Evolutionary conservation across 164 flowering plant genomes (phyloP).

Genomic region (Tetrastigma voinierianum): DNA sequence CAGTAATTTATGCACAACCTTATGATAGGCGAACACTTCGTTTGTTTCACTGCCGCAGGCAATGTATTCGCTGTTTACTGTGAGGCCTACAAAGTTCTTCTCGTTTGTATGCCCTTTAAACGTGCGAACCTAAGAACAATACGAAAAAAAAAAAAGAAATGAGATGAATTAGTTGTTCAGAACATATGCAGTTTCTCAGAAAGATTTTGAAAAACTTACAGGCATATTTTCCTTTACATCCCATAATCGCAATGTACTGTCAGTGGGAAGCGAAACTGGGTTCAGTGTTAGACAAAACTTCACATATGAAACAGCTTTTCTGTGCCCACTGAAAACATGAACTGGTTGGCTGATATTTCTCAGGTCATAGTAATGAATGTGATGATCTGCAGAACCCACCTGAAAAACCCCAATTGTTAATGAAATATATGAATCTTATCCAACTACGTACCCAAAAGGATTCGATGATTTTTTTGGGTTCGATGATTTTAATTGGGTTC

Average conservation of each 20-base stretch:
- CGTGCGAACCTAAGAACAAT: conserved; percentile 53
- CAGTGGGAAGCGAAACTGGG: conserved; percentile 96
- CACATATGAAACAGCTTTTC: conserved; percentile 89
- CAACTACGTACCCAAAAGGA: too few relatives aligned
- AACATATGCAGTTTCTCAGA: too few relatives aligned
- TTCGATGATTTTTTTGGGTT: background rate
- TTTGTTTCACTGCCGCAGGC: conserved; percentile 96
- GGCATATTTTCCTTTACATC: conserved; percentile 72
- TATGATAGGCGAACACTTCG: conserved; percentile 85
- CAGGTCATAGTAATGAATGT: conserved; percentile 83
- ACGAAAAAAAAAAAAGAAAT: background rate
- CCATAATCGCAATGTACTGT: conserved; percentile 91
- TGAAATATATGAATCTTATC: conserved; percentile 1
- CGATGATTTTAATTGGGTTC: too few relatives aligned
- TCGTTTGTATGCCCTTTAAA: conserved; percentile 83
- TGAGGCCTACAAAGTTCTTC: conserved; percentile 89
- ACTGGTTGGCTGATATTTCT: conserved; percentile 72
- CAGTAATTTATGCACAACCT: conserved; percentile 47
- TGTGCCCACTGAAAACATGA: conserved; percentile 73
- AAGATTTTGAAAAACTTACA: conserved; percentile 36
- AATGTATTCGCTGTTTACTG: conserved; percentile 70
- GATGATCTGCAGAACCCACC: conserved; percentile 96
- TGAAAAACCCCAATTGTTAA: conserved; percentile 30
- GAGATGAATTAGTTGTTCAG: too few relatives aligned
- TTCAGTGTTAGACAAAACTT: conserved; percentile 75